These are phyloP conservation scores for Penicillium brasilianum DNA, from an alignment of 2,329 filamentous ascomycete species.

Conservation along the genomic window DNA sequence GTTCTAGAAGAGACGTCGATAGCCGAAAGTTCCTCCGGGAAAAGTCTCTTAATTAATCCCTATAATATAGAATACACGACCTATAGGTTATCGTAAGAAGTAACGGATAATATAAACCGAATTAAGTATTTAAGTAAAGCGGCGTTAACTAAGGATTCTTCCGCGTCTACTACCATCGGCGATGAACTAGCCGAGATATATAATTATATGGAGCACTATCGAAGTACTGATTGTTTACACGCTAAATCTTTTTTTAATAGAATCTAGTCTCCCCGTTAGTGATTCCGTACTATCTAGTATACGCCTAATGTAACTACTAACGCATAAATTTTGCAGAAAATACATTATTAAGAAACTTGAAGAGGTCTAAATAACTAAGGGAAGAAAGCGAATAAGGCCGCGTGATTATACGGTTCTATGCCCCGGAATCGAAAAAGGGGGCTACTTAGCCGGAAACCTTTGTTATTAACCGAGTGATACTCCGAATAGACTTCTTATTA, in stretches of 20 bases:
- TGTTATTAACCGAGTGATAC: not conserved
- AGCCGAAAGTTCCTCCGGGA: not conserved
- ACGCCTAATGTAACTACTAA: constrained; percentile 3
- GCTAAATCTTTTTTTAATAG: constrained; percentile 12
- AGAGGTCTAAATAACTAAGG: constrained; percentile 3
- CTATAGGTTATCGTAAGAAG: constrained; percentile 6
- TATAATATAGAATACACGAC: constrained; percentile 5
- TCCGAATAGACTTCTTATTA: too few relatives aligned
- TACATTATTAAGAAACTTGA: not conserved
- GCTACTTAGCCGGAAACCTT: constrained; percentile 5
- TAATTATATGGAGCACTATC: constrained; percentile 9
- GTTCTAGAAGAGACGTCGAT: not conserved
- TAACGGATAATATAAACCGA: constrained; percentile 2
- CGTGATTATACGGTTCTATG: constrained; percentile 14
- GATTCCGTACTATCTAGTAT: constrained; percentile 1
- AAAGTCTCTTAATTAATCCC: constrained; percentile 2
- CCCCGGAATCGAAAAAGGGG: constrained; percentile 7
- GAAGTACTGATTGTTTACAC: constrained; percentile 6
- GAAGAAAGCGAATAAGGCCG: constrained; percentile 7
- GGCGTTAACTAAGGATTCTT: not conserved
- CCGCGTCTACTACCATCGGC: constrained; percentile 10
- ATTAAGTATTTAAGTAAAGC: constrained; percentile 5
- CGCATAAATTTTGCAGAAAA: constrained; percentile 6
- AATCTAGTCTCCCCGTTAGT: constrained; percentile 6
- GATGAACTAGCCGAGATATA: constrained; percentile 11